Conservation (phyloP, 2,329 filamentous ascomycete genomes). For the Aphanocladium album region DNA sequence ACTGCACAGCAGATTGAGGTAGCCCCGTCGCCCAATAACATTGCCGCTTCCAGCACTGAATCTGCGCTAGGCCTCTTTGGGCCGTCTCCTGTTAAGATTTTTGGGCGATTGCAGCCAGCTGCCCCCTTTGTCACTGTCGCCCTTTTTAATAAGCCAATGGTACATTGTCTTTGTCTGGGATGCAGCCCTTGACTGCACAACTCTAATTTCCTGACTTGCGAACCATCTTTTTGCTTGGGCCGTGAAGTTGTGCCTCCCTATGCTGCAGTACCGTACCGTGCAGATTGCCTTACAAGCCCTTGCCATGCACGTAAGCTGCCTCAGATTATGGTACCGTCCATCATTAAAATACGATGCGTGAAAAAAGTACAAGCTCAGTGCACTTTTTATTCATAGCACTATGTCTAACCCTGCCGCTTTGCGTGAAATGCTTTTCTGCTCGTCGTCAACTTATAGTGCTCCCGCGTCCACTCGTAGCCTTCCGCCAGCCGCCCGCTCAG, state of each 20-base stretch:
- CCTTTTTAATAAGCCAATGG: background rate
- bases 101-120: background rate
- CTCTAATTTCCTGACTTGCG: background rate
- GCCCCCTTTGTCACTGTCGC: background rate
- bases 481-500: background rate
- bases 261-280: no score
- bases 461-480: background rate
- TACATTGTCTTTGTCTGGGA: background rate
- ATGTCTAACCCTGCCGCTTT: no score
- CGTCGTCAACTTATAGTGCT: no score
- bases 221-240: background rate
- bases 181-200: background rate
- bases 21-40: constrained; percentile 1
- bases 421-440: no score
- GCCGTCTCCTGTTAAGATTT: constrained; percentile 1
- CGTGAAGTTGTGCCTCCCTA: no score
- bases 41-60: constrained; percentile 2
- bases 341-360: background rate
- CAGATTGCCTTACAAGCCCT: background rate
- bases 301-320: background rate
- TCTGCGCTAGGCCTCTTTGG: background rate
- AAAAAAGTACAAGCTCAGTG: no score
- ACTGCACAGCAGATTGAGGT: background rate
- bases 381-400: no score
- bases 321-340: background rate